Conservation (phyloP, 768 basidiomycete genomes). For the Cubamyces sp. region DNA sequence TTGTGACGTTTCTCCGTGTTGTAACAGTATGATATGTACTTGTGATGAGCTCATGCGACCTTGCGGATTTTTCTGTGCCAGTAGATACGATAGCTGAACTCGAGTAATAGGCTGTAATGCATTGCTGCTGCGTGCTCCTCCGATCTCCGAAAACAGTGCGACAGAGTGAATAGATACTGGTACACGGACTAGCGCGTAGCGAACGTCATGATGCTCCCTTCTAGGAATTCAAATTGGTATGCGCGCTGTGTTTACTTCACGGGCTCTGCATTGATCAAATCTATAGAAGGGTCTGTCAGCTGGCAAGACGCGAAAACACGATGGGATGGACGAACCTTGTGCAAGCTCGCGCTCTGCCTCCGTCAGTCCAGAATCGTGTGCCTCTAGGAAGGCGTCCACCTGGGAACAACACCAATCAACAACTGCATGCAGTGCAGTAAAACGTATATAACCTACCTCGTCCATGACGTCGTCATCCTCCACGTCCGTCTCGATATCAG, state of each 20-base stretch:
- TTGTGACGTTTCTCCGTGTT: constrained; percentile 3
- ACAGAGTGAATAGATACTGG: constrained; percentile 23
- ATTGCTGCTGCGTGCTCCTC: constrained; percentile 14
- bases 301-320: background rate
- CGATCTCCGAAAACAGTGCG: constrained; percentile 24
- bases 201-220: constrained; percentile 8
- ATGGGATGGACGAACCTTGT: constrained; percentile 54
- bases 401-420: constrained; percentile 30
- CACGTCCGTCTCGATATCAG: constrained; percentile 50
- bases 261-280: constrained; percentile 63
- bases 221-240: background rate
- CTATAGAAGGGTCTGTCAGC: constrained; percentile 37
- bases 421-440: background rate
- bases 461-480: constrained; percentile 86
- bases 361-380: constrained; percentile 84
- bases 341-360: constrained; percentile 80
- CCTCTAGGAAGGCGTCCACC: constrained; percentile 95
- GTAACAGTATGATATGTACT: constrained; percentile 16
- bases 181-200: constrained; percentile 16
- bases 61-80: background rate
- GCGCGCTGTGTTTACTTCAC: constrained; percentile 39
- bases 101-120: background rate
- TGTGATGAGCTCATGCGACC: background rate
- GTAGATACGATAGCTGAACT: constrained; percentile 3
- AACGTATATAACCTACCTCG: constrained; percentile 53